phyloP scores from a whole-genome alignment of 495 filamentous ascomycete genomes.

The Penicillium parvum region DNA sequence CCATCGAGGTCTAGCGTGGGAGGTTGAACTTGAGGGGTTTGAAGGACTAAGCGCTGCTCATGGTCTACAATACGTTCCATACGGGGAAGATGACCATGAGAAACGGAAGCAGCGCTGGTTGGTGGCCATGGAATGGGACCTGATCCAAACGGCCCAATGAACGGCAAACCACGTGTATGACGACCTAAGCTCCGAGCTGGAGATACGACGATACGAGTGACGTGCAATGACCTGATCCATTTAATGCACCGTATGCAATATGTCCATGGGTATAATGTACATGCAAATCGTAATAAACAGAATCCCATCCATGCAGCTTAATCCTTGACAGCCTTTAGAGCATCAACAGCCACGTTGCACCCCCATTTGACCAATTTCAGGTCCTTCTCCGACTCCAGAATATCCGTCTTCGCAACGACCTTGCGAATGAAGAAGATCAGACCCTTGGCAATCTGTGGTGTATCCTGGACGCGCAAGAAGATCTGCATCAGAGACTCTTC shows the following conservation, averaged over 20 bases:
- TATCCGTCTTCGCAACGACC: slow-evolving; percentile 67
- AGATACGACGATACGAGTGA: slow-evolving; percentile 4
- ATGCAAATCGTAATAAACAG: slow-evolving; percentile 11
- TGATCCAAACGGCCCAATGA: slow-evolving; percentile 12
- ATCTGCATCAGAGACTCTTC: slow-evolving; percentile 57
- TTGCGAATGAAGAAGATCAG: slow-evolving; percentile 76
- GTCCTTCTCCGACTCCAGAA: slow-evolving; percentile 62
- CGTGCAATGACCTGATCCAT: slow-evolving; percentile 1
- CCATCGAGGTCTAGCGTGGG: slow-evolving; percentile 34
- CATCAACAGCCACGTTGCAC: slow-evolving; percentile 59
- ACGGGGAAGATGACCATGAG: not conserved
- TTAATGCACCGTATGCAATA: slow-evolving; percentile 6
- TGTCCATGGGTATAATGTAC: slow-evolving; percentile 25
- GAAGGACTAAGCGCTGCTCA: not conserved
- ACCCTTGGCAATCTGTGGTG: slow-evolving; percentile 60
- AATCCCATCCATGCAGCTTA: slow-evolving; percentile 9
- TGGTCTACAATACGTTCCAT: not conserved
- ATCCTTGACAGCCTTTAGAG: slow-evolving; percentile 48
- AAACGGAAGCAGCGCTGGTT: slow-evolving; percentile 22
- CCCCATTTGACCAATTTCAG: slow-evolving; percentile 59
- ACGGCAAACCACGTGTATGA: not conserved
- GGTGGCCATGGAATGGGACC: slow-evolving; percentile 42
- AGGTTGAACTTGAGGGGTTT: slow-evolving; percentile 19
- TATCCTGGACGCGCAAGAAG: slow-evolving; percentile 57
- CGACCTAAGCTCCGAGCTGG: not conserved